These are phyloP conservation scores for Fusarium sarcochroum DNA, from an alignment of 2,329 filamentous ascomycete species.

Conservation along the genomic window DNA sequence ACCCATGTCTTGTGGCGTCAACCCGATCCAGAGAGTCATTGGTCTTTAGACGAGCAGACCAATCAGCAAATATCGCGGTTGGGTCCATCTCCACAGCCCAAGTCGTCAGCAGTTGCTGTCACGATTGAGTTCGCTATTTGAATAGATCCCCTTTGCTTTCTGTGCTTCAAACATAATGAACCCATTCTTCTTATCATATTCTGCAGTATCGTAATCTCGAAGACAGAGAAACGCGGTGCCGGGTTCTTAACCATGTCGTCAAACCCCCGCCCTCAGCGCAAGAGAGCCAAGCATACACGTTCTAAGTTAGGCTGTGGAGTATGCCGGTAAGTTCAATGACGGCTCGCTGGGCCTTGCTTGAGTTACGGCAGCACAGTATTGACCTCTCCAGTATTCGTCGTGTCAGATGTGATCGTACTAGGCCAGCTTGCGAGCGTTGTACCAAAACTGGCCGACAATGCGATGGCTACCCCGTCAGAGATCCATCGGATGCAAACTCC, in stretches of 20 bases:
- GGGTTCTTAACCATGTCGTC: constrained; percentile 5
- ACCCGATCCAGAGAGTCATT: too few species aligned
- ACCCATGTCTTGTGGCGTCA: too few species aligned
- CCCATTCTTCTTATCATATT: neutral
- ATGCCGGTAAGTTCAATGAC: constrained; percentile 27
- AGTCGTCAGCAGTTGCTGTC: too few species aligned
- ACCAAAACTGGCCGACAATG: constrained; percentile 1
- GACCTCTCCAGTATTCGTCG: constrained; percentile 29
- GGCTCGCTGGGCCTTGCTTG: neutral
- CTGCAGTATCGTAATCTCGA: neutral
- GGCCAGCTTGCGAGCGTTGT: constrained; percentile 2
- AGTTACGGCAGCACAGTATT: neutral
- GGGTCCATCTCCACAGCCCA: too few species aligned
- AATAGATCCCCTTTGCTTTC: too few species aligned
- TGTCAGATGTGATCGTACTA: constrained; percentile 31
- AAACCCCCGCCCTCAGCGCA: constrained; percentile 21
- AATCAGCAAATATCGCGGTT: too few species aligned
- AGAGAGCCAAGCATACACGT: constrained; percentile 37
- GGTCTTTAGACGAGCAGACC: too few species aligned
- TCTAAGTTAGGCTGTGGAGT: constrained; percentile 40
- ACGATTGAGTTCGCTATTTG: neutral
- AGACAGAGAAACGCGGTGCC: neutral
- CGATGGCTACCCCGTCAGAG: constrained; percentile 17
- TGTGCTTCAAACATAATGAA: neutral
- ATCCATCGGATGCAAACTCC: neutral